Base-by-base conservation (phyloP, 75 land plant genomes). In the Pinus albicaulis region DNA sequence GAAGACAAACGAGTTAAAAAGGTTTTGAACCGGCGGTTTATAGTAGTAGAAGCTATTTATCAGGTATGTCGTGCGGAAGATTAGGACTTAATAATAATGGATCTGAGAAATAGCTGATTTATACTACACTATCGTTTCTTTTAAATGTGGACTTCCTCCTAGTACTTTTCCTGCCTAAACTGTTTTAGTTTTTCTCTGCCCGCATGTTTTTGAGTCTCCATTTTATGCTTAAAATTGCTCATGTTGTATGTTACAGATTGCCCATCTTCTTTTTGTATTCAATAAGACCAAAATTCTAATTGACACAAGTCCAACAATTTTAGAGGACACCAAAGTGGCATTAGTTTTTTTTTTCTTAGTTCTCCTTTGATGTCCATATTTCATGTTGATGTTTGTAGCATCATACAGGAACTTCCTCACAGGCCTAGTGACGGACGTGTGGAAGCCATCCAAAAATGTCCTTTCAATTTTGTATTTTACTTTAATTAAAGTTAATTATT, bases 41-140 rank as follows among this genome's bases (percentile, higher is more conserved):
- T 97, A 76, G 92, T 94, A 48, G 92, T 88, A 56, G 99, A 97
- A 85, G 95, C 99, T 70, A 85, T 97, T 28, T 97, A 97, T 76
- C 99, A 97, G 91, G 99, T 96, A 80, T 62, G 44, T 22, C 4
- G 56, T 12, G 20, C 24, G 20, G 14, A 17, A 20, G 16, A 34
- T 36, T 16, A 28, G 48, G 16, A 20, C 5, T 68, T 68, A 8
- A 68, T 68, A 41, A 20, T 68, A 20, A 19, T 34, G n/a, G 36
- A 34, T 34, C 36, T 34, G 48, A 44, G 48, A 44, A 20, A 34
- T 34, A 8, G 11, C 38, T 66, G 26, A 23, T 48, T 23, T 23
- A 7, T 11, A 12, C 58, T 34, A 34, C 19, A 31, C 20, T 31
- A 20, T 59, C 28, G 5, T 74, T 34, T 74, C 44, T n/a, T n/a